These are phyloP conservation scores for Aspergillus aculeatinus DNA, from an alignment of 2,329 filamentous ascomycete species.

Conservation along the genomic window DNA sequence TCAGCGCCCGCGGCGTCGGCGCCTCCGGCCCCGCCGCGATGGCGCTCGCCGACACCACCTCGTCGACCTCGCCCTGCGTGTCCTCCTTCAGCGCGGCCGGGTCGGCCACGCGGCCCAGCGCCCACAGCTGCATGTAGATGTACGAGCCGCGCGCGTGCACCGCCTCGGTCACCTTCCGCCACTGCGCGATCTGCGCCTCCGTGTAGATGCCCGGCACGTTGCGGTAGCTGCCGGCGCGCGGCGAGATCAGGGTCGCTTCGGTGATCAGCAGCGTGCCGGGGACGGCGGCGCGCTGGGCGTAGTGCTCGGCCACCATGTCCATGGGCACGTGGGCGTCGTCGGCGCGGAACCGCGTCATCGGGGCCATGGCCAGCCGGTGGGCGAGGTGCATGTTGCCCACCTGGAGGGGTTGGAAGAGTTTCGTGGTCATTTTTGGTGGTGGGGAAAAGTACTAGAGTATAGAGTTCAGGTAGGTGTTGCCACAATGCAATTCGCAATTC, in stretches of 20 bases:
- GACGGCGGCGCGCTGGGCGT: slow-evolving; percentile 52
- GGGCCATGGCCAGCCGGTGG: slow-evolving; percentile 56
- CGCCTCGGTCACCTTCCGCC: slow-evolving; percentile 60
- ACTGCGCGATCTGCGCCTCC: slow-evolving; percentile 57
- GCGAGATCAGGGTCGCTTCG: slow-evolving; percentile 56
- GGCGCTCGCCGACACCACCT: slow-evolving; percentile 24
- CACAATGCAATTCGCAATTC: no score
- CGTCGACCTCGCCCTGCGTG: slow-evolving; percentile 8
- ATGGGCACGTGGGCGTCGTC: slow-evolving; percentile 51
- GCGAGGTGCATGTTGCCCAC: slow-evolving; percentile 44
- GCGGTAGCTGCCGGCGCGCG: slow-evolving; percentile 48
- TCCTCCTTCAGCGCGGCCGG: slow-evolving; percentile 26
- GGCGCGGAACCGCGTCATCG: slow-evolving; percentile 57
- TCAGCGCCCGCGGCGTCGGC: slow-evolving; percentile 33
- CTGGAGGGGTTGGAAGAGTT: slow-evolving; percentile 39
- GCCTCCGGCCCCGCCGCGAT: slow-evolving; percentile 21
- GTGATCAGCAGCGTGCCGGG: slow-evolving; percentile 59
- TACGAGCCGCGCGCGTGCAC: slow-evolving; percentile 63
- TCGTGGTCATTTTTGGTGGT: slow-evolving; percentile 20
- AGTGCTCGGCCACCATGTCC: slow-evolving; percentile 51
- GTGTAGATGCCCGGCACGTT: slow-evolving; percentile 60
- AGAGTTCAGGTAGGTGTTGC: no score
- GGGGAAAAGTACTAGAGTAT: neutral
- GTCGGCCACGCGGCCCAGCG: slow-evolving; percentile 56
- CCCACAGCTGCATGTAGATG: slow-evolving; percentile 64